Evolutionary conservation across 1,284 basidiomycete genomes (phyloP).

Genomic region (Golubevia sp.): DNA sequence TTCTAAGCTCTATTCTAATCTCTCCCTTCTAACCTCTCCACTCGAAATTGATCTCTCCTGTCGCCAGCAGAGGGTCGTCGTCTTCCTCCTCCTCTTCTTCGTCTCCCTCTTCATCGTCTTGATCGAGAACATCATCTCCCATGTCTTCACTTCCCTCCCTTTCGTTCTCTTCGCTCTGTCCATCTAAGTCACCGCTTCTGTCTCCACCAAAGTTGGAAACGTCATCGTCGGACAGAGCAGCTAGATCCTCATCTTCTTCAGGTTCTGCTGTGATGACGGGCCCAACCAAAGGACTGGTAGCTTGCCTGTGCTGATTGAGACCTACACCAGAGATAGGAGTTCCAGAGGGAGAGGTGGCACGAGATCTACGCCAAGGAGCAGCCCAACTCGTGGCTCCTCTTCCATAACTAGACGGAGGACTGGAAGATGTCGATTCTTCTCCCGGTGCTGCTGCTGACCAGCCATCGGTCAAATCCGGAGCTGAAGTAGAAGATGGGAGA

Average conservation of each 20-base stretch:
- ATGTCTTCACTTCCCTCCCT: conserved; percentile 5
- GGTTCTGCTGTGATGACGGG: conserved; percentile 14
- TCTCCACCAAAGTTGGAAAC: conserved; percentile 17
- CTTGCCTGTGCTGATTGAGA: not conserved
- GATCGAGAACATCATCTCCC: conserved; percentile 2
- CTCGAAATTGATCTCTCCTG: conserved; percentile 56
- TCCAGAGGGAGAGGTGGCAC: conserved; percentile 22
- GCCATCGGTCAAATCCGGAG: not conserved
- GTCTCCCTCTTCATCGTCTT: conserved; percentile 20
- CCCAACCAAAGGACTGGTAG: conserved; percentile 34
- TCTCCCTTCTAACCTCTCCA: too few species aligned
- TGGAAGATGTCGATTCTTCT: conserved; percentile 3
- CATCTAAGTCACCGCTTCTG: conserved; percentile 32
- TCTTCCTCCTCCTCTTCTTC: conserved; percentile 36
- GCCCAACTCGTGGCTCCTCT: conserved; percentile 21
- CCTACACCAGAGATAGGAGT: not conserved
- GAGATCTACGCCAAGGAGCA: conserved; percentile 24
- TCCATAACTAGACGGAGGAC: conserved; percentile 11
- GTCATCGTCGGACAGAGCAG: conserved; percentile 18
- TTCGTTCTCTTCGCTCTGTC: conserved; percentile 12
- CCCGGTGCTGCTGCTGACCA: not conserved
- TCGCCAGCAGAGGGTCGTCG: conserved; percentile 46
- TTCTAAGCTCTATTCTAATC: too few species aligned
- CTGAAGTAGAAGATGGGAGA: too few species aligned
- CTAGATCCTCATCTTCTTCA: conserved; percentile 13